These are phyloP conservation scores for Podaxis sp. DNA, from an alignment of 768 basidiomycete species.

Conservation along the genomic window DNA sequence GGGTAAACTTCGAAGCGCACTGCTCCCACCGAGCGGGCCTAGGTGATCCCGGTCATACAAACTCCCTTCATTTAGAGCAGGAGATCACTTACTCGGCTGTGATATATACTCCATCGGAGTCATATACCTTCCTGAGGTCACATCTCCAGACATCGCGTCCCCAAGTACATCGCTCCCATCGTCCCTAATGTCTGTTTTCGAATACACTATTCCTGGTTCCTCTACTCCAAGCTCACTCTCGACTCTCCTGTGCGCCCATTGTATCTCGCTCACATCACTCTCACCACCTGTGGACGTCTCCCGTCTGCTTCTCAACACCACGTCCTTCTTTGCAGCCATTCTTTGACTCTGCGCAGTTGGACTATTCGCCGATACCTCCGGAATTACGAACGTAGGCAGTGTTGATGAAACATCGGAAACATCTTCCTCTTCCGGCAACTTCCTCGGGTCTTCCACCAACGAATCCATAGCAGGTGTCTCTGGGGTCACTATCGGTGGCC, in stretches of 20 bases:
- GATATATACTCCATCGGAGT: conserved; percentile 7
- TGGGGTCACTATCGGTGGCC: not conserved
- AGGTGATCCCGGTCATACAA: not conserved
- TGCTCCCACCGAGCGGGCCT: conserved; percentile 19
- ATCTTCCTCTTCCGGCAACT: not conserved
- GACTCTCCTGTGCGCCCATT: conserved; percentile 1
- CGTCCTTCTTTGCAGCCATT: not conserved
- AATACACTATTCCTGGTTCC: not conserved
- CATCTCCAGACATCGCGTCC: not conserved
- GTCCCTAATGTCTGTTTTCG: not conserved
- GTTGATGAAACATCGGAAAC: conserved; percentile 9
- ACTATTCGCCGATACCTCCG: not conserved
- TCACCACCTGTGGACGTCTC: conserved; percentile 3
- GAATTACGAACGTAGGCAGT: conserved; percentile 2
- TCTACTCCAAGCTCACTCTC: not conserved
- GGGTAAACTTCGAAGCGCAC: conserved; percentile 26
- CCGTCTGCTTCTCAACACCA: not conserved
- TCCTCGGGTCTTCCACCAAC: not conserved
- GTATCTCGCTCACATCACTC: conserved; percentile 1
- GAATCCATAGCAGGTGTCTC: not conserved
- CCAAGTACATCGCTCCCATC: conserved; percentile 8
- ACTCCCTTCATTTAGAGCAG: not conserved
- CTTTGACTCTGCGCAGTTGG: too few relatives aligned
- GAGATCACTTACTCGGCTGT: conserved; percentile 4
- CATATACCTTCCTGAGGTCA: not conserved